These are phyloP conservation scores for Xenoacremonium recifei DNA, from an alignment of 2,329 filamentous ascomycete genomes.

Conservation along the genomic window DNA sequence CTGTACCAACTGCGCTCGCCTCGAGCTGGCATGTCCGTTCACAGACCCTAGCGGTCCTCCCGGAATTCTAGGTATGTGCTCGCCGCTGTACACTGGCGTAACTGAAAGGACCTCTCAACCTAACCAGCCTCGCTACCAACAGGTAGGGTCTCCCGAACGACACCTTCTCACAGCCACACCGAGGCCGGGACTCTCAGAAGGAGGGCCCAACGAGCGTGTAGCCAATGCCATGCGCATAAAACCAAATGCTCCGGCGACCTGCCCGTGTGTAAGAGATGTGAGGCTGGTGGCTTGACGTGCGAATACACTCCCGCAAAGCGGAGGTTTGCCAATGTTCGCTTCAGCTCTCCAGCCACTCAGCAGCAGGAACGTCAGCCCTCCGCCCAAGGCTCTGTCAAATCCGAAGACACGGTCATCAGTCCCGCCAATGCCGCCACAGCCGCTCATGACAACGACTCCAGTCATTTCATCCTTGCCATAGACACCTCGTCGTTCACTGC, in stretches of 20 bases:
- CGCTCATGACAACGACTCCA: conserved; percentile 11
- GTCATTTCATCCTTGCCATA: conserved; percentile 18
- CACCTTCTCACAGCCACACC: conserved; percentile 39
- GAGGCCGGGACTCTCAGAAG: conserved; percentile 42
- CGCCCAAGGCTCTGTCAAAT: conserved; percentile 7
- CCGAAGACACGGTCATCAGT: conserved; percentile 17
- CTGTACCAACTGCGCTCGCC: conserved; percentile 37
- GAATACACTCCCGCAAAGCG: conserved; percentile 40
- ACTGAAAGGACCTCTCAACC: background rate
- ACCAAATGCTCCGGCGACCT: conserved; percentile 43
- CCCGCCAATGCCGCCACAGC: conserved; percentile 20
- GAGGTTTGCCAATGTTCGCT: conserved; percentile 34
- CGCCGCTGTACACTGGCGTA: too few species aligned
- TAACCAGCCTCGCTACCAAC: conserved; percentile 2
- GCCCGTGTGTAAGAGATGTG: conserved; percentile 39
- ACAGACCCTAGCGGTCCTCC: conserved; percentile 16
- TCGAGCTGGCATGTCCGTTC: conserved; percentile 38
- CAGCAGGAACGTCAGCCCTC: conserved; percentile 6
- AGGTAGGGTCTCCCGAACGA: conserved; percentile 36
- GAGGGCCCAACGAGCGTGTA: conserved; percentile 41
- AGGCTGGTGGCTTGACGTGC: conserved; percentile 32
- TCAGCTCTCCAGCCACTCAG: conserved; percentile 14
- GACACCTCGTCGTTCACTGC: conserved; percentile 23
- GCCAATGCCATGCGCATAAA: conserved; percentile 41
- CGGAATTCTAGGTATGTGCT: conserved; percentile 18